Base-by-base conservation (phyloP, 768 basidiomycete genomes). In the Russula vinacea region DNA sequence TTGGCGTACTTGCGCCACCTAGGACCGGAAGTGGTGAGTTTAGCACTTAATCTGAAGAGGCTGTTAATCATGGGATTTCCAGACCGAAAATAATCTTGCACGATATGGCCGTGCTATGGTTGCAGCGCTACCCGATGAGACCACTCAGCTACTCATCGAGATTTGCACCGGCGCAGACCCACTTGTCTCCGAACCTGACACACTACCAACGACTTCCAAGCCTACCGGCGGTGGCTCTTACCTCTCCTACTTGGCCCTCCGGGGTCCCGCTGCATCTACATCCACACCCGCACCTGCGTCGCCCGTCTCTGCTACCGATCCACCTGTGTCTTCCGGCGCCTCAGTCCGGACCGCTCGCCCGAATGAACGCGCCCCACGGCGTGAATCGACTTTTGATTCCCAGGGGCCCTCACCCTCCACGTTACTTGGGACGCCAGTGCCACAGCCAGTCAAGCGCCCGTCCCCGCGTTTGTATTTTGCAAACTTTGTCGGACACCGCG, bases 401-500 rank as follows among this genome's bases (percentile, higher is more conserved):
- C 69, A 68, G 16, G 60, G 70, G 10, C 71, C 70, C 26, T 73
- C 72, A 3, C 76, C 69, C 45, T 76, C 55, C 10, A 61, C 68
- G 11, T 49, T 63, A 0, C 62, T 70, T 17, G 58, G 66, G 3
- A 49, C 70, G 22, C 42, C 69, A 24, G 53, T 70, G 22, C 42
- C 69, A 37, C 59, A 68, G 0, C 64, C 76, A 0, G 71, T 78
- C 9, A 84, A 84, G 70, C 78, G 81, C 0, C 89, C 93, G 0
- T 94, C 93, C 0, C 94, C 95, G 0, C 78, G 87, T 5, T 78
- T 89, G 37, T 98, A 93, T 74, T 98, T 98, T 71, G 88, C 94
- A 0, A 93, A 97, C 73, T 98, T 97, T 67, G 87, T 97, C 42
- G 92, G 96, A 71, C 92, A 95, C 69, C 84, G 89, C 62, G 80